Conservation (phyloP, 768 basidiomycete species). For the Trametes cingulata region DNA sequence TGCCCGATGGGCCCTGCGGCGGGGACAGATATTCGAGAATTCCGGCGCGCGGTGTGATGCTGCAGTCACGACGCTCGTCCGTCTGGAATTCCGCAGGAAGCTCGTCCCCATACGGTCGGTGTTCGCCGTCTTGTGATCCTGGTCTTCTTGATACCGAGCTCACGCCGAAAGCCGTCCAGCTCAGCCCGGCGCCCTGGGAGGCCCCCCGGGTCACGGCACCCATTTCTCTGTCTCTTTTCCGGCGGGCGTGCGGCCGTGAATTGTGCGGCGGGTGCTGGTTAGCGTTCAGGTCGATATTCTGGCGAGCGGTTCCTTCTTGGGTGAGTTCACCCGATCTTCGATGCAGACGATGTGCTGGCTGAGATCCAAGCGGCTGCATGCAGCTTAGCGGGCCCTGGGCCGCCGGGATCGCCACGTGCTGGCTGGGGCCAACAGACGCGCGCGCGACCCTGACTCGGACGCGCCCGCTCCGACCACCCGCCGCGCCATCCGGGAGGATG, state of each 20-base stretch:
- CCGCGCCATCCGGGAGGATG: background rate
- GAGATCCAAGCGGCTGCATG: background rate
- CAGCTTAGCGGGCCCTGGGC: background rate
- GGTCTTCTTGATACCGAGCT: conserved; percentile 19
- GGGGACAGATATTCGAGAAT: background rate
- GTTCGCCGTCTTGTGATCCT: conserved; percentile 21
- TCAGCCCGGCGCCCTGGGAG: background rate
- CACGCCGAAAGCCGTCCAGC: conserved; percentile 10
- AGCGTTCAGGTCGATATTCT: too few species aligned
- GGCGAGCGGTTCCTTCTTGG: background rate
- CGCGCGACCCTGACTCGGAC: background rate
- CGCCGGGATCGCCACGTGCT: conserved; percentile 5
- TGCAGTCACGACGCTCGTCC: background rate
- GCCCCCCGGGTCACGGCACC: background rate
- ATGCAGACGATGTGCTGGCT: background rate
- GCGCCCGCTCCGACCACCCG: background rate
- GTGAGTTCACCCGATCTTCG: conserved; percentile 2
- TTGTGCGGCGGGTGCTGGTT: background rate
- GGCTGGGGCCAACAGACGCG: background rate
- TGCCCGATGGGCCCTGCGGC: background rate
- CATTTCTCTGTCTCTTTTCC: background rate
- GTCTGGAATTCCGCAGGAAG: conserved; percentile 3
- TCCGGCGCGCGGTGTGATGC: background rate
- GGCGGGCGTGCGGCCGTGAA: background rate
- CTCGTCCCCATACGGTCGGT: conserved; percentile 17